phyloP scores from a whole-genome alignment of 2,329 filamentous ascomycete genomes.

The Pseudopyricularia cyperi region DNA sequence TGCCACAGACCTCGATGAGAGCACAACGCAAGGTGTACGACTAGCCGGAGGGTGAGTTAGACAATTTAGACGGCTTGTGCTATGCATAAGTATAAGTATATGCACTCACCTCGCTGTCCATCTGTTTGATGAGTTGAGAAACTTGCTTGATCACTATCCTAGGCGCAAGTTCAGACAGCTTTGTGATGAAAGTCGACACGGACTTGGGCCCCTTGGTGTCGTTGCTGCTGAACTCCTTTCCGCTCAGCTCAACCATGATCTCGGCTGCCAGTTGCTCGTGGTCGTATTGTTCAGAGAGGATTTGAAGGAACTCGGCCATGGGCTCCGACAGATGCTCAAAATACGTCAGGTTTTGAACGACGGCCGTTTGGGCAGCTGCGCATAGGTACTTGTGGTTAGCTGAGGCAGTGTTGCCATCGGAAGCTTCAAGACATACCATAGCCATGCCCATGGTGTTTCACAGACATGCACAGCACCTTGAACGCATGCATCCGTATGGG shows the following conservation, averaged over 20 bases:
- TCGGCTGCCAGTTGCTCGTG: constrained; percentile 92
- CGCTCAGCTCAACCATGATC: constrained; percentile 83
- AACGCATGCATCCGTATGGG: constrained; percentile 92
- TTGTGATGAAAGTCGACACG: constrained; percentile 84
- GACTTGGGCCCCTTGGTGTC: constrained; percentile 94
- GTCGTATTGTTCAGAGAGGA: constrained; percentile 92
- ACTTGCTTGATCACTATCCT: constrained; percentile 95
- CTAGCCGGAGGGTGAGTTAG: constrained; percentile 10
- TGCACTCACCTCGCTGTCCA: constrained; percentile 61
- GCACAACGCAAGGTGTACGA: constrained; percentile 90
- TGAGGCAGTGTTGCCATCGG: constrained; percentile 12
- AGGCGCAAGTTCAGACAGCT: constrained; percentile 83
- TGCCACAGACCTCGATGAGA: constrained; percentile 92
- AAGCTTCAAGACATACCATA: constrained; percentile 50
- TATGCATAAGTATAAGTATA: neutral
- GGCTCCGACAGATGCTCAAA: constrained; percentile 98
- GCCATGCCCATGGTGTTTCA: constrained; percentile 95
- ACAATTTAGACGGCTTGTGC: constrained; percentile 11
- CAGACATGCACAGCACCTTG: constrained; percentile 88
- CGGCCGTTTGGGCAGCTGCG: constrained; percentile 85
- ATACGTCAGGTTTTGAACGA: constrained; percentile 94
- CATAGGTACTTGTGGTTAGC: neutral
- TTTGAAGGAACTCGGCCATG: constrained; percentile 97
- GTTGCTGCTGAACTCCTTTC: constrained; percentile 96
- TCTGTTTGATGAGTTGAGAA: constrained; percentile 82